These are phyloP conservation scores for Phaseolus coccineus DNA, from an alignment of 331 rosid species.

Conservation along the genomic window DNA sequence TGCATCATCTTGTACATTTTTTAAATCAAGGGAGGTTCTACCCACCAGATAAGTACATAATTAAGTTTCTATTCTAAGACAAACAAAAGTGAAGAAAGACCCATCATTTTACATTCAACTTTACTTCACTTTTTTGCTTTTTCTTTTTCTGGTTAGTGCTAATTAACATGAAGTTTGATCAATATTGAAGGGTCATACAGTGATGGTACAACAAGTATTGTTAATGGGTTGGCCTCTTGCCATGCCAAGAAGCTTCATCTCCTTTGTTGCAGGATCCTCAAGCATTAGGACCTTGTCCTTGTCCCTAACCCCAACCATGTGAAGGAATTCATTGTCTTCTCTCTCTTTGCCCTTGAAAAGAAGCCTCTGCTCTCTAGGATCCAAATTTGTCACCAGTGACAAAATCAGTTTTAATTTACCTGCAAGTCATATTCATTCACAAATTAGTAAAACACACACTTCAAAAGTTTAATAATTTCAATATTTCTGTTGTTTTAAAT, in stretches of 20 bases:
- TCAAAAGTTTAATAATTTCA: too few relatives aligned
- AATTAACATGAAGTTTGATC: slow-evolving; percentile 13
- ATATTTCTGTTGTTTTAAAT: too few relatives aligned
- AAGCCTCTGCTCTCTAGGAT: slow-evolving; percentile 85
- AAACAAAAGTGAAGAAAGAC: slow-evolving; percentile 45
- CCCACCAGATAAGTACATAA: slow-evolving; percentile 46
- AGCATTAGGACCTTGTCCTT: slow-evolving; percentile 87
- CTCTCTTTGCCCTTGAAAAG: slow-evolving; percentile 92
- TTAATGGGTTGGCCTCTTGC: slow-evolving; percentile 47
- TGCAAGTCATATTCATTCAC: slow-evolving; percentile 42
- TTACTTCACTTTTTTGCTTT: slow-evolving; percentile 27
- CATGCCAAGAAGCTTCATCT: slow-evolving; percentile 66
- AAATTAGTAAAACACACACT: neutral
- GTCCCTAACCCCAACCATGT: slow-evolving; percentile 95
- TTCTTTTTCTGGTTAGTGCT: slow-evolving; percentile 48
- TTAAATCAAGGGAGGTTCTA: slow-evolving; percentile 26
- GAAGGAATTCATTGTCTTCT: slow-evolving; percentile 80
- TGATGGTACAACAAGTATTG: slow-evolving; percentile 59
- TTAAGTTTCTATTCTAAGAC: slow-evolving; percentile 48
- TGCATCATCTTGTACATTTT: slow-evolving; percentile 46
- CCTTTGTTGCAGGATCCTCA: slow-evolving; percentile 90
- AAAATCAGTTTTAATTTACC: slow-evolving; percentile 85
- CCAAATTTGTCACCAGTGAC: slow-evolving; percentile 72
- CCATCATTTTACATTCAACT: slow-evolving; percentile 39
- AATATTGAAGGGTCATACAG: slow-evolving; percentile 36